These are phyloP conservation scores for Erythrobasidium hasegawianum DNA, from an alignment of 1,284 basidiomycete genomes.

Conservation along the genomic window DNA sequence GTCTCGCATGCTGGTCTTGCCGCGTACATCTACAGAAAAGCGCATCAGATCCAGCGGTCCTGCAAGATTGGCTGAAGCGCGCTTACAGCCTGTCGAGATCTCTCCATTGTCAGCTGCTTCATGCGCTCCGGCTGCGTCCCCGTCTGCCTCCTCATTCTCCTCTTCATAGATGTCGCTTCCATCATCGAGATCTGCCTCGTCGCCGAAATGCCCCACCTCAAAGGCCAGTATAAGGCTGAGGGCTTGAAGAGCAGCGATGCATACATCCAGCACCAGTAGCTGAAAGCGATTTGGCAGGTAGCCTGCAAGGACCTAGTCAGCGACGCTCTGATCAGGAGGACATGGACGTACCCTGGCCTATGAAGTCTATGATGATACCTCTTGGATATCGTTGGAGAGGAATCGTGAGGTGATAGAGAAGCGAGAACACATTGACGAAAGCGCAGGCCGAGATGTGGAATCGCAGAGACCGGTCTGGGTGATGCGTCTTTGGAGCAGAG, in stretches of 20 bases:
- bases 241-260: slow-evolving; percentile 10
- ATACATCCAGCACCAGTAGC: slow-evolving; percentile 11
- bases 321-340: neutral
- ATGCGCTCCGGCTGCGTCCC: neutral
- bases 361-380: slow-evolving; percentile 27
- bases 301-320: neutral
- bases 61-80: neutral
- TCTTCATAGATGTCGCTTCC: neutral
- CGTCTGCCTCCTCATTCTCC: neutral
- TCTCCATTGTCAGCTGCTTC: neutral
- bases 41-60: neutral
- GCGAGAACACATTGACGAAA: slow-evolving; percentile 19
- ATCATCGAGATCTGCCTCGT: slow-evolving; percentile 30
- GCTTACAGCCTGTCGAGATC: neutral
- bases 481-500: slow-evolving; percentile 25
- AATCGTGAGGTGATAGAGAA: slow-evolving; percentile 18
- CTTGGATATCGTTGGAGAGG: slow-evolving; percentile 20
- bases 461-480: slow-evolving; percentile 29
- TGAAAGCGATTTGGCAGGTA: slow-evolving; percentile 16
- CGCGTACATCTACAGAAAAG: neutral
- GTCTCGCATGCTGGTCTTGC: neutral
- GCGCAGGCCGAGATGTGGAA: slow-evolving; percentile 15
- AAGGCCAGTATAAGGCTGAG: slow-evolving; percentile 24
- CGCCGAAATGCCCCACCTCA: slow-evolving; percentile 24
- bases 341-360: slow-evolving; percentile 26